A percentile compares a stretch with the other conserved stretches of the same genome.
Conservation (phyloP, 176 grass and related monocot genomes). For the Typha latifolia region DNA sequence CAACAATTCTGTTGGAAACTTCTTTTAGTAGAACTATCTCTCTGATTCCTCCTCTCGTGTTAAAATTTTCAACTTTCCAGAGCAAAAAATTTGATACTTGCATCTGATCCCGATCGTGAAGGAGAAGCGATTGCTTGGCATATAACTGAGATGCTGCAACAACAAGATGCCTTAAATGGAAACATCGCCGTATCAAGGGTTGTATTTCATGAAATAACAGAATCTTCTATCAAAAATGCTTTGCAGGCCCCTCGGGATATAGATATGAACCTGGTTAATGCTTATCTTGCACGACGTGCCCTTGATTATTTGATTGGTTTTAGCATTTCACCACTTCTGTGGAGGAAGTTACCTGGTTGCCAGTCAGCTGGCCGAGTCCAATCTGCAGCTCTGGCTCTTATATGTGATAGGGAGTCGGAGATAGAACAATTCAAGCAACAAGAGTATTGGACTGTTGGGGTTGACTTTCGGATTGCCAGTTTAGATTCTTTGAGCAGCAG, state of each 20-base stretch:
- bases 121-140: slow-evolving; percentile 99
- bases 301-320: slow-evolving; percentile 98
- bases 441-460: slow-evolving; percentile 80
- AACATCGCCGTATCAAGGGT: slow-evolving; percentile 67
- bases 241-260: slow-evolving; percentile 32
- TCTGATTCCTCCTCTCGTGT: slow-evolving; percentile 12
- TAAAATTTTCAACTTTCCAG: slow-evolving; percentile 30
- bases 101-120: slow-evolving; percentile 98
- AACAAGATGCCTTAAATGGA: slow-evolving; percentile 58
- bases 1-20: neutral
- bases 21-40: neutral
- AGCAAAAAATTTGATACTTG: slow-evolving; percentile 90
- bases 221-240: slow-evolving; percentile 30
- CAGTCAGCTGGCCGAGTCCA: slow-evolving; percentile 91
- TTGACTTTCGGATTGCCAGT: slow-evolving; percentile 34
- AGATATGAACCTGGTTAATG: slow-evolving; percentile 91
- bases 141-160: slow-evolving; percentile 91
- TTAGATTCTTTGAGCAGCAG: slow-evolving; percentile 17
- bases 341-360: slow-evolving; percentile 95
- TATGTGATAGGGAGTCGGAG: slow-evolving; percentile 84
- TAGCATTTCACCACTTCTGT: slow-evolving; percentile 86
- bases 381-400: slow-evolving; percentile 81
- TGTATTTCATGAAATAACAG: slow-evolving; percentile 92
- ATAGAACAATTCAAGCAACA: slow-evolving; percentile 65
- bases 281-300: slow-evolving; percentile 86